Percentiles rank a stretch among this genome's conserved stretches.
Evolutionary conservation across 257 asterid species (phyloP).

Genomic region (Henckelia pumila): DNA sequence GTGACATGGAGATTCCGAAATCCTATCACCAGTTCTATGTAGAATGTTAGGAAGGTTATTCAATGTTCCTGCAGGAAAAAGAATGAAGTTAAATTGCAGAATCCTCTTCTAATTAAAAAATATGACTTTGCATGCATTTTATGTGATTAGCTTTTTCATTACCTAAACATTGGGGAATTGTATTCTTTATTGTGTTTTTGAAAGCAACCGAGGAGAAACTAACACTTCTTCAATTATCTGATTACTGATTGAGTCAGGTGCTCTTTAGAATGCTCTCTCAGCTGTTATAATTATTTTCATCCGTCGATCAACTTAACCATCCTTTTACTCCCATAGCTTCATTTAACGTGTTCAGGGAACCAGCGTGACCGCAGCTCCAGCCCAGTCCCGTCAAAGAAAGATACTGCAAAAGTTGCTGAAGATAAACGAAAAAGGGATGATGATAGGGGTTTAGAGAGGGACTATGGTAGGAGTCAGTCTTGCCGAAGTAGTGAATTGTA

Average conservation of each 20-base stretch:
- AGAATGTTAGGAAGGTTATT: background rate
- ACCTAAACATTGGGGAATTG: background rate
- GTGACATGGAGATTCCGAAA: background rate
- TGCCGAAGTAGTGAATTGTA: slow-evolving; percentile 52
- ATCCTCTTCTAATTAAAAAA: too few relatives aligned
- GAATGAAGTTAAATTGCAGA: too few relatives aligned
- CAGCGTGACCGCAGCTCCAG: slow-evolving; percentile 45
- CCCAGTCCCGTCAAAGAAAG: slow-evolving; percentile 52
- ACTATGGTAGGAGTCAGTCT: slow-evolving; percentile 40
- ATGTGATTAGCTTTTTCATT: background rate
- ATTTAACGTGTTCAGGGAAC: slow-evolving; percentile 62
- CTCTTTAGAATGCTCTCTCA: slow-evolving; percentile 3
- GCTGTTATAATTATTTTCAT: background rate
- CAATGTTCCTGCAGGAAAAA: background rate
- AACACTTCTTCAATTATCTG: slow-evolving; percentile 4
- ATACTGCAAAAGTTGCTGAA: slow-evolving; percentile 33
- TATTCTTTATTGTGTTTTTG: background rate
- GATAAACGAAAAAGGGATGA: slow-evolving; percentile 56
- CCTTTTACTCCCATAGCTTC: slow-evolving; percentile 42
- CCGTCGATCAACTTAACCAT: slow-evolving; percentile 33
- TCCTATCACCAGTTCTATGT: background rate
- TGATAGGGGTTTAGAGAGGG: slow-evolving; percentile 37
- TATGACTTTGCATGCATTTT: background rate
- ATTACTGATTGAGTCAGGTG: background rate
- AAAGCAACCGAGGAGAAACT: background rate